Percentiles rank a stretch among this genome's conserved stretches.
phyloP scores from a whole-genome alignment of 129 eudicot species.

The Pittosporum tobira region DNA sequence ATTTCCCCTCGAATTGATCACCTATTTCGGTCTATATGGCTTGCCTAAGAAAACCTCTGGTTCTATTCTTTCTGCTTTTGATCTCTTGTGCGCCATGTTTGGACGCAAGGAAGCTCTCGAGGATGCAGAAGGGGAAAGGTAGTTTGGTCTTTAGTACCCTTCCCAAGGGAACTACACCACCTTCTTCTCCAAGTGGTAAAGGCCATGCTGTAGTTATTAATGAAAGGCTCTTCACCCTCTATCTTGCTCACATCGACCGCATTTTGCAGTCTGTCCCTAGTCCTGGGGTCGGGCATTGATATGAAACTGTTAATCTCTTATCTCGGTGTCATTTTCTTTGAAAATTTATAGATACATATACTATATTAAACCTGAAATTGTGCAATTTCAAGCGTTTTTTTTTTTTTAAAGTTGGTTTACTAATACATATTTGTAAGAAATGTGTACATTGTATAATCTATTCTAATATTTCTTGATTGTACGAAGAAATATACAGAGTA shows the following conservation, averaged over 20 bases:
- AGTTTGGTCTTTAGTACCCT: slow-evolving; percentile 12
- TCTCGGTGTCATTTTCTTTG: neutral
- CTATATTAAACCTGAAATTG: too few species aligned
- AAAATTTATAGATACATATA: too few species aligned
- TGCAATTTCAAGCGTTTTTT: too few species aligned
- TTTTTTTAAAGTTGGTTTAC: too few species aligned
- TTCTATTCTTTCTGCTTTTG: slow-evolving; percentile 20
- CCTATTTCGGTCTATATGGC: slow-evolving; percentile 38
- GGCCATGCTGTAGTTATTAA: slow-evolving; percentile 1
- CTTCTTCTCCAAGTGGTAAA: slow-evolving; percentile 14
- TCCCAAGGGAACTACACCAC: slow-evolving; percentile 9
- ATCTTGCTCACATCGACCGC: slow-evolving; percentile 24
- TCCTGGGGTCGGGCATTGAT: slow-evolving; percentile 46
- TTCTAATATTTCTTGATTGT: too few species aligned
- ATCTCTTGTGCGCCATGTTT: slow-evolving; percentile 19
- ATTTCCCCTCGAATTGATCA: slow-evolving; percentile 1
- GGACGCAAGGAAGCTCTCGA: slow-evolving; percentile 38
- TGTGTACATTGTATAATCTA: too few species aligned
- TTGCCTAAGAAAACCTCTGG: slow-evolving; percentile 7
- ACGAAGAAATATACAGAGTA: too few species aligned
- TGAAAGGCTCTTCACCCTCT: slow-evolving; percentile 22
- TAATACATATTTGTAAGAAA: too few species aligned
- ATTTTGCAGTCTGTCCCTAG: slow-evolving; percentile 45
- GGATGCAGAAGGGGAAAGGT: slow-evolving; percentile 11
- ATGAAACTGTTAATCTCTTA: slow-evolving; percentile 4